Evolutionary conservation across 495 filamentous ascomycete species (phyloP).

Genomic region (Xylaria longipes): DNA sequence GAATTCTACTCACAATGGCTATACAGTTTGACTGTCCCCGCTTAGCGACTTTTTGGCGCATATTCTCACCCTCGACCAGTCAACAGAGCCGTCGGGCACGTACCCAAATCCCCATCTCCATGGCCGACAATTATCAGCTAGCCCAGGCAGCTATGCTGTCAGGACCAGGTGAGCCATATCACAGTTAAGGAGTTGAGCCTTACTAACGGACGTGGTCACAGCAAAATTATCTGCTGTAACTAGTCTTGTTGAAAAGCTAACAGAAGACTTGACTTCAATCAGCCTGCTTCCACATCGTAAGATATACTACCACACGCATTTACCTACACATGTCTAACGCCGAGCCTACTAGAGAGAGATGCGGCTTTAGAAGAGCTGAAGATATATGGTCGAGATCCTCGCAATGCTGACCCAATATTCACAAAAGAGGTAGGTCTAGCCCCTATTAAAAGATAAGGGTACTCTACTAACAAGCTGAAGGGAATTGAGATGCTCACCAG

Average conservation of each 20-base stretch:
- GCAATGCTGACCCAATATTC: slow-evolving; percentile 80
- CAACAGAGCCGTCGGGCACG: slow-evolving; percentile 11
- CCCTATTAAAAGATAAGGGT: background rate
- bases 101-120: slow-evolving; percentile 12
- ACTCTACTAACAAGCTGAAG: slow-evolving; percentile 49
- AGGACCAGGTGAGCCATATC: slow-evolving; percentile 33
- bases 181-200: background rate
- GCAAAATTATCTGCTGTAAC: slow-evolving; percentile 71
- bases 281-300: slow-evolving; percentile 63
- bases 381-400: slow-evolving; percentile 73
- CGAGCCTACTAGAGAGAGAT: slow-evolving; percentile 61
- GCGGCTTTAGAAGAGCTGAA: slow-evolving; percentile 75
- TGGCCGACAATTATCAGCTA: slow-evolving; percentile 30
- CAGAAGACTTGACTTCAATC: slow-evolving; percentile 61
- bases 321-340: slow-evolving; percentile 22
- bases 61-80: slow-evolving; percentile 28
- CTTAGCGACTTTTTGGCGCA: slow-evolving; percentile 21
- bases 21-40: slow-evolving; percentile 23
- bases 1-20: slow-evolving; percentile 31
- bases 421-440: slow-evolving; percentile 66
- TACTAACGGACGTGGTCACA: slow-evolving; percentile 40
- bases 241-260: slow-evolving; percentile 62
- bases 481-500: slow-evolving; percentile 75
- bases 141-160: slow-evolving; percentile 30
- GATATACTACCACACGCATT: slow-evolving; percentile 32